Percentiles rank a stretch among this genome's conserved stretches.
phyloP scores from a whole-genome alignment of 495 filamentous ascomycete species.

The Penicillium verhagenii region DNA sequence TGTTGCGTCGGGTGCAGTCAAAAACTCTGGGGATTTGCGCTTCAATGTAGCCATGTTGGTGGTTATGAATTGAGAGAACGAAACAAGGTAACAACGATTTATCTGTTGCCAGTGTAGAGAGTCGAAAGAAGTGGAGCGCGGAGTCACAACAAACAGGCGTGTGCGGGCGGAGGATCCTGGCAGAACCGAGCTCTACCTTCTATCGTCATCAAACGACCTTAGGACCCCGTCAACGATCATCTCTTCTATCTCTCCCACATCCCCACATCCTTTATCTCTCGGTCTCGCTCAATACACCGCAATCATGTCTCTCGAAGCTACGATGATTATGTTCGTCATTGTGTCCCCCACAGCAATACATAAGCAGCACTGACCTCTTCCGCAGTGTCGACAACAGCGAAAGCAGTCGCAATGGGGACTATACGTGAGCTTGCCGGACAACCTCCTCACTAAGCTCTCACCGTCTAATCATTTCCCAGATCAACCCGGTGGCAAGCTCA shows the following conservation, averaged over 20 bases:
- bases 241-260: conserved; percentile 18
- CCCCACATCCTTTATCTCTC: conserved; percentile 5
- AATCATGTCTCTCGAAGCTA: conserved; percentile 71
- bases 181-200: conserved; percentile 28
- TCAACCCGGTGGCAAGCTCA: conserved; percentile 95
- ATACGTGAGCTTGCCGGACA: conserved; percentile 46
- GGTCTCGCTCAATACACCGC: conserved; percentile 20
- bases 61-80: background rate
- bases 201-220: conserved; percentile 22
- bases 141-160: conserved; percentile 32
- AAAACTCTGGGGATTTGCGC: conserved; percentile 56
- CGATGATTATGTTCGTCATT: conserved; percentile 66
- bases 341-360: conserved; percentile 13
- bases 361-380: conserved; percentile 23
- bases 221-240: conserved; percentile 8
- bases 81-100: conserved; percentile 1
- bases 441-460: background rate
- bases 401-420: conserved; percentile 95
- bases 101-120: conserved; percentile 3
- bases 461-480: conserved; percentile 41
- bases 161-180: conserved; percentile 17
- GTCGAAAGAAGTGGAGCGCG: conserved; percentile 19
- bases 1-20: conserved; percentile 35
- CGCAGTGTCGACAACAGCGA: conserved; percentile 94
- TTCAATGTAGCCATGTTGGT: conserved; percentile 57